A percentile compares a stretch with the other conserved stretches of the same genome.
Evolutionary conservation across 192 early-diverging fungal species (phyloP).

Genomic region (Entomortierella lignicola): DNA sequence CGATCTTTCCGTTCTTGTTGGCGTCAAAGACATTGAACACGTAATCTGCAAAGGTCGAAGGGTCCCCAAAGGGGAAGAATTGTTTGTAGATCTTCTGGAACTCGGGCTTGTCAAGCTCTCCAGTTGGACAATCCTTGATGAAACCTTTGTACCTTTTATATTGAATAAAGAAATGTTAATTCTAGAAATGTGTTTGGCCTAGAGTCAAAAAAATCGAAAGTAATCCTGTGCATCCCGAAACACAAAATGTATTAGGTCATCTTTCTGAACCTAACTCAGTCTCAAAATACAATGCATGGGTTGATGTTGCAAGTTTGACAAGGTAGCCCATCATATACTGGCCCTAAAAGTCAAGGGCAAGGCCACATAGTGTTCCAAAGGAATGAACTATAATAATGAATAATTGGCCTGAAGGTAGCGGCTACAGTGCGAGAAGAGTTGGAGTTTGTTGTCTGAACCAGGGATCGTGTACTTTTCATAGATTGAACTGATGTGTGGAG

Average conservation of each 20-base stretch:
- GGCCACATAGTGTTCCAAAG: no score
- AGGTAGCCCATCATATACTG: no score
- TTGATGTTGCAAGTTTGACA: no score
- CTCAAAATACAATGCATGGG: background rate
- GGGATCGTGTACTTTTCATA: background rate
- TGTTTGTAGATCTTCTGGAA: slow-evolving; percentile 96
- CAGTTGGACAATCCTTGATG: slow-evolving; percentile 90
- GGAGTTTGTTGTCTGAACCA: no score
- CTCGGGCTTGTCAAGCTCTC: slow-evolving; percentile 83
- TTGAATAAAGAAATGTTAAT: background rate
- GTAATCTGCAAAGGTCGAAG: slow-evolving; percentile 88
- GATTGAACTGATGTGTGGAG: no score
- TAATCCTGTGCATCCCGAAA: background rate
- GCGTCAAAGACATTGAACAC: slow-evolving; percentile 93
- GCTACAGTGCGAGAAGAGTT: no score
- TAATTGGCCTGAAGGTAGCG: no score
- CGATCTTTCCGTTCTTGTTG: slow-evolving; percentile 90
- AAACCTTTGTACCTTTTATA: slow-evolving; percentile 89
- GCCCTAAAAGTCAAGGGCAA: no score
- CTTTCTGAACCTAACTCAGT: background rate
- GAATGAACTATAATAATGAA: no score
- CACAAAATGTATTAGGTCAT: background rate
- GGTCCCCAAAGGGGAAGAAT: slow-evolving; percentile 97
- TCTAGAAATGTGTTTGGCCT: background rate
- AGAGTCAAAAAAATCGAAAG: background rate